Conservation (phyloP, 805 yeast species). For the Candida dendrica region DNA sequence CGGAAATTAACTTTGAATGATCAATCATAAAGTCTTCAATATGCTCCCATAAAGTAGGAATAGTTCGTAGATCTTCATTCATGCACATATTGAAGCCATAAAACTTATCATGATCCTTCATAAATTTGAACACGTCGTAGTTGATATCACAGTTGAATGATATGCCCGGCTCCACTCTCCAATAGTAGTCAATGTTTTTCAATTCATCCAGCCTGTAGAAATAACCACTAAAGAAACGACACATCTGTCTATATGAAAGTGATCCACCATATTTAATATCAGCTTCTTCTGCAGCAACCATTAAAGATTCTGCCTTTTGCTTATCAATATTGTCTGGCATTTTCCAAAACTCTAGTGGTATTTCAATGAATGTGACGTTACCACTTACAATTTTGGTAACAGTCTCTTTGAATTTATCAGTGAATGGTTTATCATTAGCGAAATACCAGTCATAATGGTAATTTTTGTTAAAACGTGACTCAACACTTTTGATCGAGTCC, state of each 20-base stretch:
- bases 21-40: slow-evolving; percentile 37
- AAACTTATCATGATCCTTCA: slow-evolving; percentile 34
- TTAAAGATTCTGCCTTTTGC: slow-evolving; percentile 22
- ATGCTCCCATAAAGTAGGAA: slow-evolving; percentile 43
- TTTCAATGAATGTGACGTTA: slow-evolving; percentile 30
- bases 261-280: slow-evolving; percentile 36
- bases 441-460: slow-evolving; percentile 83
- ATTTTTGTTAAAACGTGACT: slow-evolving; percentile 69
- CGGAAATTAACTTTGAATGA: slow-evolving; percentile 40
- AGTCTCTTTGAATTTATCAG: slow-evolving; percentile 27
- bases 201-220: slow-evolving; percentile 42
- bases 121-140: slow-evolving; percentile 42
- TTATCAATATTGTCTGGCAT: slow-evolving; percentile 37
- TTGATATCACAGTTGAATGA: slow-evolving; percentile 49
- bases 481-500: slow-evolving; percentile 56
- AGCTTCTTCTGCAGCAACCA: slow-evolving; percentile 13
- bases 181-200: slow-evolving; percentile 44
- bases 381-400: slow-evolving; percentile 33
- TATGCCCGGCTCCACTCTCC: slow-evolving; percentile 57
- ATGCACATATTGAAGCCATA: slow-evolving; percentile 48
- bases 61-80: slow-evolving; percentile 44
- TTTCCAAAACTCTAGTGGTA: slow-evolving; percentile 41
- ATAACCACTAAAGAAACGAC: slow-evolving; percentile 67
- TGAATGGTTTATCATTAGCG: slow-evolving; percentile 39
- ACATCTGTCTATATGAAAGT: slow-evolving; percentile 54